phyloP scores from a whole-genome alignment of 1,139 yeast species.

The Suzukiozyma palmioleophila region DNA sequence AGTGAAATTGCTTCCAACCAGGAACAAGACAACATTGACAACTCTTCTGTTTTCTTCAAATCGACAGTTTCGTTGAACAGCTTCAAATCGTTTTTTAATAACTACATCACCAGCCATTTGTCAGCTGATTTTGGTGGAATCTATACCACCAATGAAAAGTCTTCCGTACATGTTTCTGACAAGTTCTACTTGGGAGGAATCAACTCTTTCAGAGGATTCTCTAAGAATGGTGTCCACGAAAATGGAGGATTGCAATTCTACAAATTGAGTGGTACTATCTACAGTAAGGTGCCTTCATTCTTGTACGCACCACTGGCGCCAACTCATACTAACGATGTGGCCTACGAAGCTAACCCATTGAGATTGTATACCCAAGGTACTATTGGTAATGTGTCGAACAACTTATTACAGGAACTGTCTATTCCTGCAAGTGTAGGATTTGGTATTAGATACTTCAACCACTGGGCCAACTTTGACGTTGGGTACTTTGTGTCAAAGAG shows the following conservation, averaged over 20 bases:
- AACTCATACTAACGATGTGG: slow-evolving; percentile 13
- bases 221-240: slow-evolving; percentile 32
- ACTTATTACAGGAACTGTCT: slow-evolving; percentile 19
- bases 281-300: slow-evolving; percentile 33
- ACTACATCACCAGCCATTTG: slow-evolving; percentile 35
- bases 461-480: slow-evolving; percentile 45
- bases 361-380: slow-evolving; percentile 37
- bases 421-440: slow-evolving; percentile 36
- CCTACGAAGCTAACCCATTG: slow-evolving; percentile 32
- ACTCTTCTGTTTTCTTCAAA: slow-evolving; percentile 24
- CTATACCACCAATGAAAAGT: slow-evolving; percentile 16
- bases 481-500: slow-evolving; percentile 41
- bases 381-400: slow-evolving; percentile 32
- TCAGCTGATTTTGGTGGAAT: slow-evolving; percentile 35
- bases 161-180: slow-evolving; percentile 41
- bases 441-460: slow-evolving; percentile 39
- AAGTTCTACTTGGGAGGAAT: slow-evolving; percentile 48
- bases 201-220: slow-evolving; percentile 35
- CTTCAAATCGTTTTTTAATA: slow-evolving; percentile 34
- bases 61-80: slow-evolving; percentile 23
- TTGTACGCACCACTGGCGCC: slow-evolving; percentile 16
- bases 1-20: slow-evolving; percentile 33
- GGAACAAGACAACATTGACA: slow-evolving; percentile 21
- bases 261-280: slow-evolving; percentile 31
- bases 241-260: slow-evolving; percentile 42